Base-by-base conservation (phyloP, 768 basidiomycete species). In the Kwoniella shandongensis region DNA sequence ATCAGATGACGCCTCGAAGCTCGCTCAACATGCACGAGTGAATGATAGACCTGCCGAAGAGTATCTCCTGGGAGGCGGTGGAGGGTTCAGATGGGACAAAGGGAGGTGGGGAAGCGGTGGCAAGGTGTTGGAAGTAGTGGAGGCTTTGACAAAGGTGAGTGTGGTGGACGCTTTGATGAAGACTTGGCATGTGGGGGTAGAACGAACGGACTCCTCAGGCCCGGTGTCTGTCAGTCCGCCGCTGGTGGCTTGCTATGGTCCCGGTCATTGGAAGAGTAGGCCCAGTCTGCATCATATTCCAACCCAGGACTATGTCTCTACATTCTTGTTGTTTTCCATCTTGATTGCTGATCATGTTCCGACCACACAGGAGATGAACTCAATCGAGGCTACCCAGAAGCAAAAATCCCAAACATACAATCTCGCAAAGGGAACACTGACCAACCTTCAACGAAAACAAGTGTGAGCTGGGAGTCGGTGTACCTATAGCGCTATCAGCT, bases 311-410 rank as follows among this genome's bases (percentile, higher is more conserved):
- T n/a, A n/a, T n/a, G n/a, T n/a, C n/a, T n/a, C n/a, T n/a, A n/a
- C n/a, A n/a, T n/a, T n/a, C n/a, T n/a, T n/a, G n/a, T n/a, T n/a
- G n/a, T n/a, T n/a, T n/a, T 36, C 35, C 35, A 36, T 36, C 35
- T 36, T 17, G 10, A 8, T 4, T 25, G 60, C 57, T 41, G 48
- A 51, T 48, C 40, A 51, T 54, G 66, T 55, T 18, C 4, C 29
- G 5, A 30, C n/a, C 8, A 7, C 18, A 13, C 23, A 93, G 93
- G 96, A 98, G 81, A 90, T 94, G 85, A 81, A 81, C 22, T 91
- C 90, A 20, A 91, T 98, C 61, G 96, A 99, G 77, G 89, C 88
- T 71, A 85, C 88, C 36, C 88, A 96, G 83, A 94, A 94, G 79
- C 80, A 85, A 39, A 97, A 96, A 78, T 79, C 91, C 38, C 88